These are phyloP conservation scores for Physcia stellaris DNA, from an alignment of 495 filamentous ascomycete genomes.

Conservation along the genomic window DNA sequence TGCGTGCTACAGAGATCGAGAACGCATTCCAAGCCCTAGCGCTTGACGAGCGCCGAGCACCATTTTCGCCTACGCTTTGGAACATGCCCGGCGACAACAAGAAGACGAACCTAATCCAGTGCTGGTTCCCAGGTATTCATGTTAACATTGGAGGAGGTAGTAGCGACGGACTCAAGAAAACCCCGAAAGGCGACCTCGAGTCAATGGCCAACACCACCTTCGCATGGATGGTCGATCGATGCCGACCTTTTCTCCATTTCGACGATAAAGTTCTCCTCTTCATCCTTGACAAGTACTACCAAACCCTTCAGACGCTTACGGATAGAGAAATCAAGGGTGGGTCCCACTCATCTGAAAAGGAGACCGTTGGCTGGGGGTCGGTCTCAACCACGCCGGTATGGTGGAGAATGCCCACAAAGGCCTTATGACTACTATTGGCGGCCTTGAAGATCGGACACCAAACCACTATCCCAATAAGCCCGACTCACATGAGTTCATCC, in stretches of 20 bases:
- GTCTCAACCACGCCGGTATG: slow-evolving; percentile 1
- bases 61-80: slow-evolving; percentile 43
- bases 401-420: slow-evolving; percentile 1
- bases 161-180: slow-evolving; percentile 15
- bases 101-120: slow-evolving; percentile 25
- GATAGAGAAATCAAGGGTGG: no score
- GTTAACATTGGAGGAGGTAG: slow-evolving; percentile 34
- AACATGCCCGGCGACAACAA: slow-evolving; percentile 22
- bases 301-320: slow-evolving; percentile 1
- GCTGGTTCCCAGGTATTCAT: slow-evolving; percentile 42
- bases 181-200: slow-evolving; percentile 7
- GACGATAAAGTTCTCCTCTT: slow-evolving; percentile 6
- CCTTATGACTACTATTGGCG: background rate
- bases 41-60: slow-evolving; percentile 38
- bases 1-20: slow-evolving; percentile 27
- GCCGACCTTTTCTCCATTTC: slow-evolving; percentile 14
- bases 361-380: slow-evolving; percentile 6
- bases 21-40: slow-evolving; percentile 49
- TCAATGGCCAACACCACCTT: slow-evolving; percentile 25
- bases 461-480: slow-evolving; percentile 5
- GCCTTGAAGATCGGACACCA: slow-evolving; percentile 1
- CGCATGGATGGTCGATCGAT: slow-evolving; percentile 30
- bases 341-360: background rate
- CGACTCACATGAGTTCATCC: slow-evolving; percentile 5
- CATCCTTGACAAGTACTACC: slow-evolving; percentile 2